Base-by-base conservation (phyloP, 2,329 filamentous ascomycete species). In the Penicillium thymicola region DNA sequence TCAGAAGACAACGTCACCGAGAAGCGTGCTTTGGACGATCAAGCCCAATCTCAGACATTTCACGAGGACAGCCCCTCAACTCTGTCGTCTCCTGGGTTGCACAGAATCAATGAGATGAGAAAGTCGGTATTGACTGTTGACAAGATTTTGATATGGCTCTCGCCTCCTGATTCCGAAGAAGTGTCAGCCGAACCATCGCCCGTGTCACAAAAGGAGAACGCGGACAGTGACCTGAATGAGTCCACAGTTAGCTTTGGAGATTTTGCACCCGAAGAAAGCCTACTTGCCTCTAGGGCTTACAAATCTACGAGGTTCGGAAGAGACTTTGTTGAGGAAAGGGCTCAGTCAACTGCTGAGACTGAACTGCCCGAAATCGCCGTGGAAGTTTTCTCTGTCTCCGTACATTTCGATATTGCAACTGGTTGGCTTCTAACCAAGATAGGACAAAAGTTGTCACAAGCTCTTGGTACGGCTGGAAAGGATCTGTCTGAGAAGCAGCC, bases 381-480 rank as follows among this genome's bases (percentile, higher is more conserved):
- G 43, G 73, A 75, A 44, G 59, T 77, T 5, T 65, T 62, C 11
- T 69, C 68, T 7, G 48, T 66, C 16, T 60, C 65, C 2, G 44
- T 75, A 10, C 70, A 71, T 38, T 70, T 76, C 49, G 75, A 77
- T 58, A 75, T 76, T 54, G 67, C 75, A 25, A 72, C 66, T 47
- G 75, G 75, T 5, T 77, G 75, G 75, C 67, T 77, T 51, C 55
- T 76, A 18, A 59, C 65, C 32, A 77, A 76, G 52, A 65, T 72
- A 54, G 67, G 68, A 7, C 72, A 76, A 53, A 70, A 64, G 34
- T 36, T 74, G 13, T 50, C 67, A 11, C 54, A 63, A 43, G 45
- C 64, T 18, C 62, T 68, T 42, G 60, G 51, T 37, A 52, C 40
- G 21, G 38, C 59, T 42, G 55, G 57, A 14, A 58, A 58, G 37